Evolutionary conservation across 2,329 filamentous ascomycete species (phyloP).

Genomic region (Shiraia bambusicola): DNA sequence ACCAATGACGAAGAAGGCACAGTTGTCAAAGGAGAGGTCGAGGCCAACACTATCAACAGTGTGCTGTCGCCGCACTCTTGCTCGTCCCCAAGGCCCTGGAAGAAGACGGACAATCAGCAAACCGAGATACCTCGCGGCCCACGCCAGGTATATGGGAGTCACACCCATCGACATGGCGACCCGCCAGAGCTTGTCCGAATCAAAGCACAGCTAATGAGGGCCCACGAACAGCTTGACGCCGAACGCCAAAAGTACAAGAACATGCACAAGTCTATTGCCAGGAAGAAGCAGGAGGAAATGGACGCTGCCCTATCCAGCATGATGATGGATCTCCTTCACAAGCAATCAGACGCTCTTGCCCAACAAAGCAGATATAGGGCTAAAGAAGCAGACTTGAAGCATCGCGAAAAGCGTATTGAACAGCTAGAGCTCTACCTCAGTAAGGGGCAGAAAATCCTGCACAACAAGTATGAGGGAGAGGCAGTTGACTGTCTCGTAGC

Average conservation of each 20-base stretch:
- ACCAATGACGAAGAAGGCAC: too few relatives aligned
- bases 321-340: slow-evolving; percentile 12
- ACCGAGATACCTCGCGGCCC: slow-evolving; percentile 1
- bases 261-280: slow-evolving; percentile 10
- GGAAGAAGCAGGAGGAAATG: slow-evolving; percentile 8
- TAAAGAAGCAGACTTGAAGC: slow-evolving; percentile 10
- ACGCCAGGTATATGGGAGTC: background rate
- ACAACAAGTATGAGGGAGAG: slow-evolving; percentile 8
- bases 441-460: slow-evolving; percentile 25
- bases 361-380: slow-evolving; percentile 10
- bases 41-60: too few relatives aligned
- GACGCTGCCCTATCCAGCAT: slow-evolving; percentile 13
- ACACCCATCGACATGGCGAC: background rate
- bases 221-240: slow-evolving; percentile 12
- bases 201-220: slow-evolving; percentile 14
- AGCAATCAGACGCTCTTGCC: slow-evolving; percentile 14
- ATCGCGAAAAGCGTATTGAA: slow-evolving; percentile 15
- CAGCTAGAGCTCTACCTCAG: slow-evolving; percentile 22
- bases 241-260: slow-evolving; percentile 15
- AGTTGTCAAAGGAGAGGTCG: too few relatives aligned
- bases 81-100: too few relatives aligned
- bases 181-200: slow-evolving; percentile 13
- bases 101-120: too few relatives aligned
- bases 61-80: too few relatives aligned
- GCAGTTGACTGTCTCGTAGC: slow-evolving; percentile 11